These are phyloP conservation scores for Chaetomium cochliodes DNA, from an alignment of 495 filamentous ascomycete species.

Conservation along the genomic window DNA sequence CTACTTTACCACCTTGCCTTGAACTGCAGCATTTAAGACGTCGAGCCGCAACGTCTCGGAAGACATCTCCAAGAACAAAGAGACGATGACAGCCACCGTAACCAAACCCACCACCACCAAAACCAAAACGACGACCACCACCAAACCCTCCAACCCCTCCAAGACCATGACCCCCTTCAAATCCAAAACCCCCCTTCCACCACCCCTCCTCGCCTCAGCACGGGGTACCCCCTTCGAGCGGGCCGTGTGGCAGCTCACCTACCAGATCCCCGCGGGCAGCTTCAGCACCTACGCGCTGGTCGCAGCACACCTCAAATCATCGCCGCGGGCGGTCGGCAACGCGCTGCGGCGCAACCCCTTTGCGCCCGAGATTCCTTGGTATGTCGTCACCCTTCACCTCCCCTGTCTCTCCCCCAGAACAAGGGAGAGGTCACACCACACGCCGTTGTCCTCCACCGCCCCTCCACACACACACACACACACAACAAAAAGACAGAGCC, in stretches of 20 bases:
- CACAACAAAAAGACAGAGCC: too few relatives aligned
- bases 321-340: conserved; percentile 76
- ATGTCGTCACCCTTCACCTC: background rate
- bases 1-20: background rate
- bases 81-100: background rate
- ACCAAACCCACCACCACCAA: background rate
- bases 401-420: background rate
- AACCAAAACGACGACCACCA: background rate
- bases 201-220: conserved; percentile 24
- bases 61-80: background rate
- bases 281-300: conserved; percentile 75
- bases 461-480: too few relatives aligned
- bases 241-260: conserved; percentile 63
- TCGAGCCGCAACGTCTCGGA: background rate
- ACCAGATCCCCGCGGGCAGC: conserved; percentile 65
- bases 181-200: conserved; percentile 5
- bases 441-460: background rate
- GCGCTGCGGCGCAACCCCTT: conserved; percentile 71
- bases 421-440: too few relatives aligned
- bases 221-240: conserved; percentile 56
- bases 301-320: conserved; percentile 62
- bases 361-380: conserved; percentile 60
- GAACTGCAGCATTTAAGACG: background rate
- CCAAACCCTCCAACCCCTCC: conserved; percentile 5
- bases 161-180: conserved; percentile 15